Evolutionary conservation across 352 stramenopile genomes (phyloP), one percentile per base, ranked within the genome.

Genomic region (Pythium aristosporum): DNA sequence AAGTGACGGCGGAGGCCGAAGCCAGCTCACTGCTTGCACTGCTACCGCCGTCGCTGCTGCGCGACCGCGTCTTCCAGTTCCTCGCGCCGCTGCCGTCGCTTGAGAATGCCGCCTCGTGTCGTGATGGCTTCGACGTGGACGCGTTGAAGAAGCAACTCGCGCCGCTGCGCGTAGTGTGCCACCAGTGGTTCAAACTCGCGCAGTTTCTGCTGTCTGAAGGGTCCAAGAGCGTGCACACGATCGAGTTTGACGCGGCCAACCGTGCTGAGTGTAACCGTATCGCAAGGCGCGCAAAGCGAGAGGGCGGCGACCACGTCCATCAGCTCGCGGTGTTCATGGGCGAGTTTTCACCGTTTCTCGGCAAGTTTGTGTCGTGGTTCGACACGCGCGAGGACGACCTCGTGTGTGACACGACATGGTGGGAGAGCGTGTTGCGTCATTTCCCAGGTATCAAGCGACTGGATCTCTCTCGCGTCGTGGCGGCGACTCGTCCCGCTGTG

Each of bases 51-150:
- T 42, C 50, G 25, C 50, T 60, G 36, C 39, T 60, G 36, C 53
- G 53, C 39, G 37, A 60, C 39, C 16, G 53, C 53, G 39, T 61
- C 21, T 61, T 61, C 25, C 23, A 32, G 53, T 61, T 51, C 21
- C 37, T 61, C 23, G 53, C 51, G 51, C 51, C 30, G 51, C 15
- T 30, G 32, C 36, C 36, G 32, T 34, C 36, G n/a, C 10, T n/a
- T 5, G 15, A 9, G 32, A 25, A 21, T 9, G 13, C 18, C 37
- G 25, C 25, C 25, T 28, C 25, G 25, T 28, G 25, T 28, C 51
- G 34, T n/a, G 18, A 34, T 28, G 51, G 51, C n/a, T 34, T 57
- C 36, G 30, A 57, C 18, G 23, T 30, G 16, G 23, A 28, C 9
- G n/a, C 10, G 12, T 57, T 30, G 12, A 18, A 15, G 21, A 21